These are phyloP conservation scores for Claviceps maximensis DNA, from an alignment of 2,329 filamentous ascomycete species.

Conservation along the genomic window DNA sequence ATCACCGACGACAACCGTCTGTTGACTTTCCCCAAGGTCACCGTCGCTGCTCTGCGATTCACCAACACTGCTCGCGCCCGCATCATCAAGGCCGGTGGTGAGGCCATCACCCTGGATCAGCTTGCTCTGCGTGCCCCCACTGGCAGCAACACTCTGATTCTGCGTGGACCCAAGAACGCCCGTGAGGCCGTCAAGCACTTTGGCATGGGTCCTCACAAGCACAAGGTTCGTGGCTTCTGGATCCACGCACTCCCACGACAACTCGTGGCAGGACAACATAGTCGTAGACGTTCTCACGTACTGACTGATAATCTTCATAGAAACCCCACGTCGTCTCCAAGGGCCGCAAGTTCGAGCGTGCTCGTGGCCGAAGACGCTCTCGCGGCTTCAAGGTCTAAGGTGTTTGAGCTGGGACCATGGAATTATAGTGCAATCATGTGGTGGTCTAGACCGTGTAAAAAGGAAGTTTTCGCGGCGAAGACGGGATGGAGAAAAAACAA, in stretches of 20 bases:
- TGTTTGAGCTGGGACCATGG: constrained; percentile 12
- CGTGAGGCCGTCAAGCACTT: constrained; percentile 99
- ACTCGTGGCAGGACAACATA: neutral
- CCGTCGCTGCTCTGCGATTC: constrained; percentile 88
- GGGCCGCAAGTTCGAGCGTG: constrained; percentile 99
- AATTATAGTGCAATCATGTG: neutral
- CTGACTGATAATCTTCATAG: constrained; percentile 29
- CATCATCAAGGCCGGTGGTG: constrained; percentile 85
- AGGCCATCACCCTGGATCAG: constrained; percentile 93
- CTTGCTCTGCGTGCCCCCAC: constrained; percentile 90
- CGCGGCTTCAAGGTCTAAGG: constrained; percentile 99
- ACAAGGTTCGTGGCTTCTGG: constrained; percentile 57
- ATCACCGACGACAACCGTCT: constrained; percentile 97
- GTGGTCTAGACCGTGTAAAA: constrained; percentile 3
- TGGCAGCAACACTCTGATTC: constrained; percentile 90
- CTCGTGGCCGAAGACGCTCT: constrained; percentile 96
- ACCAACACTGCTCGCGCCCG: constrained; percentile 90
- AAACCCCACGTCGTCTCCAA: constrained; percentile 97
- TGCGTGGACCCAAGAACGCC: constrained; percentile 96
- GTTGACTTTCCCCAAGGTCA: constrained; percentile 79
- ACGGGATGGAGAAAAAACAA: constrained; percentile 13
- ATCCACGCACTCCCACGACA: no score
- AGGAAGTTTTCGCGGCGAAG: constrained; percentile 1
- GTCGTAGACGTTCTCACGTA: no score
- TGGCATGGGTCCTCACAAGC: constrained; percentile 90